A percentile compares a stretch with the other conserved stretches of the same genome.
Conservation (phyloP, 148 eudicot genomes). For the Camellia sinensis region DNA sequence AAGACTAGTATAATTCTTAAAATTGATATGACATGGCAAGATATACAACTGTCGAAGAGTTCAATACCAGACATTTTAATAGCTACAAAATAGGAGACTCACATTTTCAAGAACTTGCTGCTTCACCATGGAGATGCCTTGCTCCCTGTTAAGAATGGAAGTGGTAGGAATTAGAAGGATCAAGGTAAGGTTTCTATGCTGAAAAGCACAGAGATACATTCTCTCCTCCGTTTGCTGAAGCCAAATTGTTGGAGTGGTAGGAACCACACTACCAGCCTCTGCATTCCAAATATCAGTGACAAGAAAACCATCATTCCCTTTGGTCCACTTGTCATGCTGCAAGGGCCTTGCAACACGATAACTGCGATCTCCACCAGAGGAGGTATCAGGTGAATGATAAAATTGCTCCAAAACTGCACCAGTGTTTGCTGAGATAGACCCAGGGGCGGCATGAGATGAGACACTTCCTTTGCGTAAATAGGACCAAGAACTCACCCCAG, state of each 20-base stretch:
- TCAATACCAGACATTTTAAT: not conserved
- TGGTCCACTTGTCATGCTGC: conserved; percentile 75
- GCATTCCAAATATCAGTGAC: conserved; percentile 56
- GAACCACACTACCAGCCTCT: conserved; percentile 39
- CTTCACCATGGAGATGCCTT: conserved; percentile 66
- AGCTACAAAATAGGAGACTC: conserved; percentile 28
- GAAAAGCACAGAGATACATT: conserved; percentile 77
- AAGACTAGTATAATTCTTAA: not conserved
- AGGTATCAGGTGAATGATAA: conserved; percentile 46
- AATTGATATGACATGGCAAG: not conserved
- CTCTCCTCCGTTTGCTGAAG: conserved; percentile 72
- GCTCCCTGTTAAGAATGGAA: conserved; percentile 60
- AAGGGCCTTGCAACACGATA: conserved; percentile 64
- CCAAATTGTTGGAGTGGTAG: conserved; percentile 54
- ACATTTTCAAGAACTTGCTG: conserved; percentile 84
- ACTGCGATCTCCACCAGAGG: conserved; percentile 42
- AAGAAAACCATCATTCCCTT: conserved; percentile 92
- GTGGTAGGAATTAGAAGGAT: conserved; percentile 73
- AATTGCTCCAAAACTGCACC: conserved; percentile 43
- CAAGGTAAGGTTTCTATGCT: conserved; percentile 74
- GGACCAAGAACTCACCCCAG: conserved; percentile 76
- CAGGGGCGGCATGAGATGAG: conserved; percentile 41
- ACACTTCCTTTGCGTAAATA: conserved; percentile 66
- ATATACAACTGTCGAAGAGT: not conserved
- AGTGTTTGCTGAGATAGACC: conserved; percentile 40